Evolutionary conservation across 305 asterid species (phyloP), one percentile per base, ranked within the genome.

Genomic region (Rubia balearica): DNA sequence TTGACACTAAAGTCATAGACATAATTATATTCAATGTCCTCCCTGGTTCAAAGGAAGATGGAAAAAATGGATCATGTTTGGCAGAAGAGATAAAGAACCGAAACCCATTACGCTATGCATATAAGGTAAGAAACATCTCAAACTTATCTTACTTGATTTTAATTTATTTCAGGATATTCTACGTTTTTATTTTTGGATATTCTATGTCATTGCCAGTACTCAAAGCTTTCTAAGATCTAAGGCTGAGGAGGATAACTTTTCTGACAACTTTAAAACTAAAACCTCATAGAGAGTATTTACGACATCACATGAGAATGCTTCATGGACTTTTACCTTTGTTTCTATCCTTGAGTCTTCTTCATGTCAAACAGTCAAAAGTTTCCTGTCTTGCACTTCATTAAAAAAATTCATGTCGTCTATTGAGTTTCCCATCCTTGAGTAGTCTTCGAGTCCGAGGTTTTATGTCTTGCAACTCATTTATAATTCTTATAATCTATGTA

Each of bases 31-130:
- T 92, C 74, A 90, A 92, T 78, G 82, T 85, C 74, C 86, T 82
- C 46, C 89, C 83, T 1, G 46, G 83, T 71, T 80, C 94, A 72
- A 76, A 79, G 71, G 79, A 74, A 40, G 82, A 83, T 71, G 95
- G 83, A 59, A 85, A 81, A 71, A 71, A 72, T 51, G 84, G 74
- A 72, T 81, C 84, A 74, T 68, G 49, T 76, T 83, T 92, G 78
- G 93, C 91, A 22, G 84, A 83, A 80, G 83, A 75, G 71, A 74
- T 82, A 43, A 86, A 83, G 82, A 83, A 80, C 55, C 82, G 84
- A 51, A 87, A 86, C 77, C 98, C 96, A 74, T 73, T 92, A 83
- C 95, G 86, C 27, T 89, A 90, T 78, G 84, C 90, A 77, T 88
- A 88, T 81, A 85, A 90, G 96, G 98, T 90, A 24, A 77, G 46